Evolutionary conservation across 768 basidiomycete genomes (phyloP).

Genomic region (Mycena indigotica): DNA sequence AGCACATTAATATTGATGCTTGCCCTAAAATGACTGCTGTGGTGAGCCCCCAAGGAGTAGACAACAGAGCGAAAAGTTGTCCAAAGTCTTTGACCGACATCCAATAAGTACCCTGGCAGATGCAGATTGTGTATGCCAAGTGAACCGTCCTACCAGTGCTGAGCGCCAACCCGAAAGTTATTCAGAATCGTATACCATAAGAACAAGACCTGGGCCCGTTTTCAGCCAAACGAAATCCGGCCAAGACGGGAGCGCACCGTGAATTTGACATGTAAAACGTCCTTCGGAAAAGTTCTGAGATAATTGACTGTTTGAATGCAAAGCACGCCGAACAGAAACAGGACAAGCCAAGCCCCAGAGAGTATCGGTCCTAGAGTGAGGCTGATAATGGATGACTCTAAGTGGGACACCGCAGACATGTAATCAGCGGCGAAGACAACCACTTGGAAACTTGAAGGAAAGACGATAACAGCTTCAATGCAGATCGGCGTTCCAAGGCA

Average conservation of each 20-base stretch:
- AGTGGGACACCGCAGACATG: too few species aligned
- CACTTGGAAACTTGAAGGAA: too few species aligned
- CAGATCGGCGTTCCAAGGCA: too few species aligned
- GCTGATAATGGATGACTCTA: not conserved
- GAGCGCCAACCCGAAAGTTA: not conserved
- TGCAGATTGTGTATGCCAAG: slow-evolving; percentile 11
- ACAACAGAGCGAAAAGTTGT: slow-evolving; percentile 8
- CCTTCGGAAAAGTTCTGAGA: slow-evolving; percentile 14
- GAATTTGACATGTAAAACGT: slow-evolving; percentile 8
- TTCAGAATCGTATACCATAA: slow-evolving; percentile 7
- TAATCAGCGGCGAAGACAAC: too few species aligned
- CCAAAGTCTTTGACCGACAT: slow-evolving; percentile 19
- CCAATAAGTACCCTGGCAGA: slow-evolving; percentile 17
- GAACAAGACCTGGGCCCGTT: slow-evolving; percentile 8
- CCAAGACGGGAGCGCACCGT: not conserved
- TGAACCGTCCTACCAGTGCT: slow-evolving; percentile 5
- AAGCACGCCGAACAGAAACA: slow-evolving; percentile 14
- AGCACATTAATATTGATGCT: not conserved
- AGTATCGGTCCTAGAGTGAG: slow-evolving; percentile 12
- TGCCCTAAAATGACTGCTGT: slow-evolving; percentile 10
- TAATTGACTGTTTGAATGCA: slow-evolving; percentile 20
- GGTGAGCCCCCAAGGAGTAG: slow-evolving; percentile 17
- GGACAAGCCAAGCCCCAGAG: slow-evolving; percentile 10
- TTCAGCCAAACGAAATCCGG: not conserved
- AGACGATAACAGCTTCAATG: too few species aligned